Conservation (phyloP, 2,329 filamentous ascomycete genomes). For the Diatrype stigma region DNA sequence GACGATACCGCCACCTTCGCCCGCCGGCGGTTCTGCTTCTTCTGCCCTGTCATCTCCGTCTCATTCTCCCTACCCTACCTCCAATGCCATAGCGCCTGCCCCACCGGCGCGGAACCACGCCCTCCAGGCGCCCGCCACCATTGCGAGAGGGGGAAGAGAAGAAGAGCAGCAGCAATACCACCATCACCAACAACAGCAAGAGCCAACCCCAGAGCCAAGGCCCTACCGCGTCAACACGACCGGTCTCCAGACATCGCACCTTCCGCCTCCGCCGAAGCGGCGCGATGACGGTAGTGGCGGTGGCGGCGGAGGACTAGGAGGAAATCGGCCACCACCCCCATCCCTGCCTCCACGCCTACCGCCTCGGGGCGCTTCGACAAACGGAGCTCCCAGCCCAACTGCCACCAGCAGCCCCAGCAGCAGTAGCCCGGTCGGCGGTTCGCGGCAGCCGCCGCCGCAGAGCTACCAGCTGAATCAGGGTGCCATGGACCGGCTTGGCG, state of each 20-base stretch:
- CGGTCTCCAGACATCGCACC: constrained; percentile 61
- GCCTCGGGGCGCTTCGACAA: constrained; percentile 45
- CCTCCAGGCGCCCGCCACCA: constrained; percentile 4
- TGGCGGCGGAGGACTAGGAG: constrained; percentile 30
- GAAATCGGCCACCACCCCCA: constrained; percentile 38
- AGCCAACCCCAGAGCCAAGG: constrained; percentile 32
- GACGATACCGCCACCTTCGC: no score
- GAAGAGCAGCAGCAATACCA: no score
- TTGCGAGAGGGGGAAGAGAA: no score
- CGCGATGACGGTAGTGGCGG: constrained; percentile 11
- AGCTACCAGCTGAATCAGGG: constrained; percentile 43
- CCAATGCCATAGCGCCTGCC: constrained; percentile 29
- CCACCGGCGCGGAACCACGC: constrained; percentile 28
- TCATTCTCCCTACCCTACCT: constrained; percentile 34
- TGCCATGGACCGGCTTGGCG: constrained; percentile 62
- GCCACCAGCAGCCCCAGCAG: constrained; percentile 18
- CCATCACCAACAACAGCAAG: constrained; percentile 27
- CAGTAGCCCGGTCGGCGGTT: background rate
- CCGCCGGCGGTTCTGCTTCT: constrained; percentile 22
- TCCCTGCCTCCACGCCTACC: constrained; percentile 66
- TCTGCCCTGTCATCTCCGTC: no score
- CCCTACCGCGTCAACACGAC: constrained; percentile 67
- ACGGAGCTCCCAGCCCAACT: constrained; percentile 45
- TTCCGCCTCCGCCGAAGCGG: constrained; percentile 67
- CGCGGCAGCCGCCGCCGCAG: constrained; percentile 7